Conservation (phyloP, 2,329 filamentous ascomycete genomes). For the Thermomyces lanuginosus region DNA sequence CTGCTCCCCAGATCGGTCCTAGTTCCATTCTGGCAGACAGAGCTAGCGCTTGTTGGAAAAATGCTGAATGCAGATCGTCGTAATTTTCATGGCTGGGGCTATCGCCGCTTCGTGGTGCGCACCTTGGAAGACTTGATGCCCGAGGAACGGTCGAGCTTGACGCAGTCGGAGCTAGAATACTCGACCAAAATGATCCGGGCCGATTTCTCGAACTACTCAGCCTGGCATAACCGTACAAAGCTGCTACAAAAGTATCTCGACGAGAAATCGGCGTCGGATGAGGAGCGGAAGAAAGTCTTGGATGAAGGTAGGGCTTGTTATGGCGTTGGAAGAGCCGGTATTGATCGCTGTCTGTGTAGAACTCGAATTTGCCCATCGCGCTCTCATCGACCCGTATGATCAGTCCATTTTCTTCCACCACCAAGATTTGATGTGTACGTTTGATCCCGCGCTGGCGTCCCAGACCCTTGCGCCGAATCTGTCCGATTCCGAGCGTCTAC, state of each 20-base stretch:
- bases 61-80: slow-evolving; percentile 76
- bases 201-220: slow-evolving; percentile 92
- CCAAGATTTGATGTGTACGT: slow-evolving; percentile 62
- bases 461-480: slow-evolving; percentile 50
- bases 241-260: slow-evolving; percentile 61
- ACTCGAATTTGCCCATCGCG: slow-evolving; percentile 56
- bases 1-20: slow-evolving; percentile 43
- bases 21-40: slow-evolving; percentile 60
- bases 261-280: slow-evolving; percentile 49
- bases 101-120: slow-evolving; percentile 63
- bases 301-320: slow-evolving; percentile 42
- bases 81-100: slow-evolving; percentile 96
- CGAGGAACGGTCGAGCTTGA: slow-evolving; percentile 39
- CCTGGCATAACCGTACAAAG: slow-evolving; percentile 82
- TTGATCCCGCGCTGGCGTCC: slow-evolving; percentile 35
- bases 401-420: slow-evolving; percentile 98
- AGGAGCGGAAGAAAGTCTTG: slow-evolving; percentile 50
- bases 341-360: slow-evolving; percentile 35
- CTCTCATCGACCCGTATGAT: slow-evolving; percentile 79
- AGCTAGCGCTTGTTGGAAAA: slow-evolving; percentile 66
- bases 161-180: slow-evolving; percentile 70
- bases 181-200: slow-evolving; percentile 71
- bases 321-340: neutral
- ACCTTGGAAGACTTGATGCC: slow-evolving; percentile 47
- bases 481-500: slow-evolving; percentile 41